phyloP scores from a whole-genome alignment of 441 rosid species.

The Populus trichocarpa region DNA sequence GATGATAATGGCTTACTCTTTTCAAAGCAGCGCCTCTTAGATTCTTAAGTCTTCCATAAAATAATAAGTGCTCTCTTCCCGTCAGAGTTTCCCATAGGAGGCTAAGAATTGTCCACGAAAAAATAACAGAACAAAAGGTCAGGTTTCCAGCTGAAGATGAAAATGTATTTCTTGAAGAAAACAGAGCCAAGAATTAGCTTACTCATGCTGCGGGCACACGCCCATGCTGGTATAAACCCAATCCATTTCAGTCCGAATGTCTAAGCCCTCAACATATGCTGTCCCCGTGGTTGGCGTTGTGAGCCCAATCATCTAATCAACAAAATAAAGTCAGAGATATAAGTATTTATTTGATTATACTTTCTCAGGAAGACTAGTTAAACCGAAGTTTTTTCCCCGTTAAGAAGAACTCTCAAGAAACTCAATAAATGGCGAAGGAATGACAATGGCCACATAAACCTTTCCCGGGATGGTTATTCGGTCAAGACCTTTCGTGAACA shows the following conservation, averaged over 20 bases:
- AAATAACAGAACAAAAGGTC: background rate
- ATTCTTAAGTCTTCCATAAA: slow-evolving; percentile 90
- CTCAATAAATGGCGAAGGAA: background rate
- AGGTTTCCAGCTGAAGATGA: slow-evolving; percentile 1
- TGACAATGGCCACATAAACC: background rate
- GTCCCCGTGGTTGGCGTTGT: slow-evolving; percentile 80
- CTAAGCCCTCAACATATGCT: slow-evolving; percentile 75
- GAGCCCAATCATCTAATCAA: slow-evolving; percentile 85
- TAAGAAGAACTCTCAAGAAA: too few relatives aligned
- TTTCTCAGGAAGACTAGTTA: background rate
- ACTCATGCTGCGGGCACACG: slow-evolving; percentile 96
- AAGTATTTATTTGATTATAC: background rate
- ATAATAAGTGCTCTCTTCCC: slow-evolving; percentile 89
- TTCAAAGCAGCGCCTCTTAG: slow-evolving; percentile 66
- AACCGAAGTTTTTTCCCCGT: background rate
- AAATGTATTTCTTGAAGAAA: background rate
- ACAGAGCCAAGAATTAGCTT: slow-evolving; percentile 25
- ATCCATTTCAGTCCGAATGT: slow-evolving; percentile 69
- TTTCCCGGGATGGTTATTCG: background rate
- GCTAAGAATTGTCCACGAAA: slow-evolving; percentile 34
- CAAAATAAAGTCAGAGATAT: slow-evolving; percentile 9
- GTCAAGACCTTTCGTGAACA: background rate
- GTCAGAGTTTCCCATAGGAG: slow-evolving; percentile 93
- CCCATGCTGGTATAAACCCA: slow-evolving; percentile 87
- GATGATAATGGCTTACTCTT: slow-evolving; percentile 39